phyloP scores from a whole-genome alignment of 2,329 filamentous ascomycete genomes.

The Arthrobotrys sphaeroides region DNA sequence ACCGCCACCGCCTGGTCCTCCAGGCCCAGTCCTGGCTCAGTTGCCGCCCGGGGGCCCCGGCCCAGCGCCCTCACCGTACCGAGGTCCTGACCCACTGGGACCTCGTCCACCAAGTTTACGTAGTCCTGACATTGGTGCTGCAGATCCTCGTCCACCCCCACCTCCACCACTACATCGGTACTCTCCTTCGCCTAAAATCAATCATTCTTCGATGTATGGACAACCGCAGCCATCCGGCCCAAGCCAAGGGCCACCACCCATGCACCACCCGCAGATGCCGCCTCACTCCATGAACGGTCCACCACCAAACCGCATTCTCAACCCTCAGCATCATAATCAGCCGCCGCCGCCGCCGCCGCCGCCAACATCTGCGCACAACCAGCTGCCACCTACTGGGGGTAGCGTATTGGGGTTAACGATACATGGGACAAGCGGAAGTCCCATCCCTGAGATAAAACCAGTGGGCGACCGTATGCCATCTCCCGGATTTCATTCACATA shows the following conservation, averaged over 20 bases:
- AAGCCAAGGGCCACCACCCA: constrained; percentile 58
- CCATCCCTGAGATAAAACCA: constrained; percentile 82
- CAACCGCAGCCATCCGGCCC: constrained; percentile 68
- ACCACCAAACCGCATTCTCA: constrained; percentile 62
- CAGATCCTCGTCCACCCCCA: constrained; percentile 61
- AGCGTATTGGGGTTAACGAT: constrained; percentile 67
- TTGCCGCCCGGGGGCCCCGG: constrained; percentile 55
- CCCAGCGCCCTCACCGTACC: constrained; percentile 56
- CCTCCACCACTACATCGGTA: constrained; percentile 60
- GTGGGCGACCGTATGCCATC: constrained; percentile 88
- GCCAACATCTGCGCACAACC: constrained; percentile 55
- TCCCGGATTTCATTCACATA: constrained; percentile 77
- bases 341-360: constrained; percentile 62
- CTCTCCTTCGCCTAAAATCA: constrained; percentile 56
- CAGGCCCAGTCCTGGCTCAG: constrained; percentile 64
- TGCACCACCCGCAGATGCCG: constrained; percentile 63
- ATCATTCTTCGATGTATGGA: constrained; percentile 60
- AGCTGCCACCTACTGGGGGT: constrained; percentile 71
- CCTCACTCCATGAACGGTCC: constrained; percentile 63
- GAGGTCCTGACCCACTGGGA: constrained; percentile 58
- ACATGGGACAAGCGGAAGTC: constrained; percentile 65
- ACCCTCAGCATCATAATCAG: constrained; percentile 58
- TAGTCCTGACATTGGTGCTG: constrained; percentile 54
- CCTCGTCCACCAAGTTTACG: constrained; percentile 57
- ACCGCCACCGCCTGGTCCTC: constrained; percentile 57